Conservation (phyloP, 177 flowering plant genomes). For the Vitis hybrid region DNA sequence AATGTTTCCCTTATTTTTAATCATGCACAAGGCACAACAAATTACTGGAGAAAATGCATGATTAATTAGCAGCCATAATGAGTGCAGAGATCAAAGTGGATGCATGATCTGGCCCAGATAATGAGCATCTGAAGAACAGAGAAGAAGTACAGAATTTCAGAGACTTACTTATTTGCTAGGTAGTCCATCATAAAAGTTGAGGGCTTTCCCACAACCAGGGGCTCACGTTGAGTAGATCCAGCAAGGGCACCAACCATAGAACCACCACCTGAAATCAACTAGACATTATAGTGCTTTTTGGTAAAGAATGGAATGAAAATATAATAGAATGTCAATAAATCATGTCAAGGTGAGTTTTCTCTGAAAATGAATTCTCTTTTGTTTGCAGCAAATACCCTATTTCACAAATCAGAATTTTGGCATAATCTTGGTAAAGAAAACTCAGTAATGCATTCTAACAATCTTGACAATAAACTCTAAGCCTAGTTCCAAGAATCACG, state of each 20-base stretch:
- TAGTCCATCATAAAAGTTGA: constrained; percentile 98
- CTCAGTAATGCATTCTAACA: background rate
- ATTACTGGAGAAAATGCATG: background rate
- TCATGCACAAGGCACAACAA: background rate
- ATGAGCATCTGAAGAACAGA: background rate
- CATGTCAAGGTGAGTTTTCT: background rate
- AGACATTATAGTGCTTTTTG: background rate
- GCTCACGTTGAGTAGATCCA: constrained; percentile 86
- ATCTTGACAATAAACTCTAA: background rate
- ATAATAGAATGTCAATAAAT: background rate
- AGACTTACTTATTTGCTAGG: constrained; percentile 60
- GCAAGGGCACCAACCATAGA: constrained; percentile 91
- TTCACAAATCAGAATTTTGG: background rate
- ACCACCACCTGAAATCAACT: constrained; percentile 73
- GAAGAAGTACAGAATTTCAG: background rate
- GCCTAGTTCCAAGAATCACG: background rate
- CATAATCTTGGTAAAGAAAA: background rate
- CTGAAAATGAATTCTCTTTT: background rate
- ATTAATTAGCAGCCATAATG: too few species aligned
- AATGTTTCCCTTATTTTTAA: too few species aligned
- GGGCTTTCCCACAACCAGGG: constrained; percentile 86
- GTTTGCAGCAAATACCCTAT: background rate
- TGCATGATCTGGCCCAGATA: background rate
- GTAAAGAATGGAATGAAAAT: background rate
- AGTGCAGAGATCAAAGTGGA: background rate